Conservation (phyloP, 192 early-diverging fungal genomes). For the Martensiomyces pterosporus region DNA sequence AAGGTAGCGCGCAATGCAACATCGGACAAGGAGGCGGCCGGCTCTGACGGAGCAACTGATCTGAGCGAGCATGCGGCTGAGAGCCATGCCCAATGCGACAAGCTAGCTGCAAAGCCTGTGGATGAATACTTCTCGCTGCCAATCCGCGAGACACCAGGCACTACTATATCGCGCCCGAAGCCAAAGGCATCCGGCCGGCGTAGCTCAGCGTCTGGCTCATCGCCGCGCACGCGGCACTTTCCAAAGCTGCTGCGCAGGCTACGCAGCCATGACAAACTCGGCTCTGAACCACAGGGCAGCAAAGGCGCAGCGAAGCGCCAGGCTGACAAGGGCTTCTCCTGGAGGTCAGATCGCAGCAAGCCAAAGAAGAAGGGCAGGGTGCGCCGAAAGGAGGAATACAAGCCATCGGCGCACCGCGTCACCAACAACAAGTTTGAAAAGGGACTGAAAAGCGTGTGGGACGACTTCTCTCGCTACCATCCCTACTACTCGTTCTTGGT, state of each 20-base stretch:
- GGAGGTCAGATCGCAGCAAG: background rate
- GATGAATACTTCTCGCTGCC: too few species aligned
- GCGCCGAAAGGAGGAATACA: slow-evolving; percentile 20
- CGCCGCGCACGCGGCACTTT: slow-evolving; percentile 21
- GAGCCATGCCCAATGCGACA: too few species aligned
- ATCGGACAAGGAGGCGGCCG: slow-evolving; percentile 6
- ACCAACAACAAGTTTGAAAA: slow-evolving; percentile 43
- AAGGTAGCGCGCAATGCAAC: slow-evolving; percentile 69
- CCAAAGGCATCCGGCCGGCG: background rate
- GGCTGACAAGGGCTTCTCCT: too few species aligned
- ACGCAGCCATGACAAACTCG: slow-evolving; percentile 26
- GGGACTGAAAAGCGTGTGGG: slow-evolving; percentile 40
- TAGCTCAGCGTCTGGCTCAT: slow-evolving; percentile 26
- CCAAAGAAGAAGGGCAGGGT: slow-evolving; percentile 8
- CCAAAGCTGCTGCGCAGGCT: slow-evolving; percentile 33
- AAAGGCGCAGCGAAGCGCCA: background rate
- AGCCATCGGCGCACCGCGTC: slow-evolving; percentile 10
- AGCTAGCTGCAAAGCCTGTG: too few species aligned
- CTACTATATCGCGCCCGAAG: too few species aligned
- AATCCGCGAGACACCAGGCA: too few species aligned
- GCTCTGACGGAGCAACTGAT: background rate
- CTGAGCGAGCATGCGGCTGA: background rate
- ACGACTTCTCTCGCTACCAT: slow-evolving; percentile 43
- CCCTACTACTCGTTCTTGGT: slow-evolving; percentile 46
- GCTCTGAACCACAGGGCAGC: background rate